Conservation (phyloP, 306 rosid genomes). For the Biancaea sappan region DNA sequence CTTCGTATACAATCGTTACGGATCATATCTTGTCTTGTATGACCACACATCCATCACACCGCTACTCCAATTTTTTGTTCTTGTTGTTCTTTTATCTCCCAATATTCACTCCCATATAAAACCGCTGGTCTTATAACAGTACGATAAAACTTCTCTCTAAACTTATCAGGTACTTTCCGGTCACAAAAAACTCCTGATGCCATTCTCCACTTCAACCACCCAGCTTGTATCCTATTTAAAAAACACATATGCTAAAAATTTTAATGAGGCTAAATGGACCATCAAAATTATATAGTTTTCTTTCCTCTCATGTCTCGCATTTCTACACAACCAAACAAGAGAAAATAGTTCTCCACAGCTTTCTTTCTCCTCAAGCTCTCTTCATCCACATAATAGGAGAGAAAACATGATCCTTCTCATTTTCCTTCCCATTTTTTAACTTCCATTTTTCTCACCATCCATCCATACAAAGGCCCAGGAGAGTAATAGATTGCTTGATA, state of each 20-base stretch:
- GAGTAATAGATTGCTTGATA: not conserved
- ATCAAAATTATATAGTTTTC: not conserved
- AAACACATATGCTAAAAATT: not conserved
- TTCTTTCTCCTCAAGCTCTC: not conserved
- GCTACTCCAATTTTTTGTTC: no score
- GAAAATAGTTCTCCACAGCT: not conserved
- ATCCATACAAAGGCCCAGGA: not conserved
- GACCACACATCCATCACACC: no score
- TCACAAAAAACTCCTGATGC: no score
- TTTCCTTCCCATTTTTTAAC: not conserved
- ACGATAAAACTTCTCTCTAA: no score
- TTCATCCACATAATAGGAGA: not conserved
- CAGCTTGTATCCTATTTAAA: no score
- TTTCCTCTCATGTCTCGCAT: not conserved
- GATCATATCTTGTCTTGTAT: no score
- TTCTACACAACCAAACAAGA: not conserved
- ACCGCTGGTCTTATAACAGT: no score
- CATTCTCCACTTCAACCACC: no score
- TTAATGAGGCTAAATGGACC: not conserved
- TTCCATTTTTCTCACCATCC: constrained; percentile 8
- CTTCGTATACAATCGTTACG: no score
- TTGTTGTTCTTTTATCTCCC: no score
- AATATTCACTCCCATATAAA: no score
- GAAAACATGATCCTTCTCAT: not conserved
- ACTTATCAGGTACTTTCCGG: no score